A percentile compares a stretch with the other conserved stretches of the same genome.
Conservation (phyloP, 2,329 filamentous ascomycete genomes). For the Juglanconis sp. region DNA sequence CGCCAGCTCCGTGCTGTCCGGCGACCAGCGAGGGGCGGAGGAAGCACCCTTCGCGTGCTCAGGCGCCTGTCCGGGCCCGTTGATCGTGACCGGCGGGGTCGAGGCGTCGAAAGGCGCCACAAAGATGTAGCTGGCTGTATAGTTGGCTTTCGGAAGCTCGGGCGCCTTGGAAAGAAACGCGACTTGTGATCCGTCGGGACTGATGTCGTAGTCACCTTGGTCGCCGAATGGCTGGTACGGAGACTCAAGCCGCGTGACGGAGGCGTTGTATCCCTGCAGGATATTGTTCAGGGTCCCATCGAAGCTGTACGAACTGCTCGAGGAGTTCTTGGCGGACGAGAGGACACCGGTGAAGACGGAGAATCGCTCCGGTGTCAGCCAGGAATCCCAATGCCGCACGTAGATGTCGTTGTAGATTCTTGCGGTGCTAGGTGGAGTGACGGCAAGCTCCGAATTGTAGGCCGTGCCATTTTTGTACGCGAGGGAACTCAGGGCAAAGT, state of each 20-base stretch:
- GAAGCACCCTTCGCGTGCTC: too few relatives aligned
- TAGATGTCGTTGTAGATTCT: constrained; percentile 73
- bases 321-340: constrained; percentile 33
- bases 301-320: constrained; percentile 35
- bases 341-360: constrained; percentile 72
- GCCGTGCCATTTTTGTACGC: too few relatives aligned
- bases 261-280: constrained; percentile 33
- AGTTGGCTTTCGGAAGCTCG: constrained; percentile 64
- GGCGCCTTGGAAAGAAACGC: constrained; percentile 76
- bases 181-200: constrained; percentile 50
- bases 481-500: too few relatives aligned
- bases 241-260: constrained; percentile 57
- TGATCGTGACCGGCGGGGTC: too few relatives aligned
- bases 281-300: constrained; percentile 57
- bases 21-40: too few relatives aligned
- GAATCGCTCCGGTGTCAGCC: constrained; percentile 64
- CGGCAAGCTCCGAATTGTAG: constrained; percentile 60
- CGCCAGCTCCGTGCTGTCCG: too few relatives aligned
- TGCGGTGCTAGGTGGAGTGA: constrained; percentile 60
- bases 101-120: too few relatives aligned
- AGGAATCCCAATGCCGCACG: constrained; percentile 82
- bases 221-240: constrained; percentile 81
- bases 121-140: constrained; percentile 73
- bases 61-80: too few relatives aligned
- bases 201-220: constrained; percentile 75